Evolutionary conservation across 1,139 yeast genomes (phyloP), one percentile per base, ranked within the genome.

Genomic region (Nematodospora anomalae): DNA sequence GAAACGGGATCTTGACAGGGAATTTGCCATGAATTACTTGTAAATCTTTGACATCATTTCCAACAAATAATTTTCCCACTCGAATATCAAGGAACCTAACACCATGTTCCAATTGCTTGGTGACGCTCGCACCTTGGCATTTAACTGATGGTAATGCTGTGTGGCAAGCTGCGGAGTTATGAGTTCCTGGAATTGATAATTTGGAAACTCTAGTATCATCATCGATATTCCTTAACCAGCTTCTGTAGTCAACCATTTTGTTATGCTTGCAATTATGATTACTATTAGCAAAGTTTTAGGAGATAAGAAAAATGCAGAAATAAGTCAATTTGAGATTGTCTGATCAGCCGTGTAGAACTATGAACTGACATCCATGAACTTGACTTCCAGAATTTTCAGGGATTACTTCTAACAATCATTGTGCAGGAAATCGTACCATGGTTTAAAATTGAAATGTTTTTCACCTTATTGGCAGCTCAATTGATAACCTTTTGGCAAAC

Each of bases 111-210:
- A 85, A 72, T 60, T 85, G 95, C 2, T 74, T 75, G 2, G 73
- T 61, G 33, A 85, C 67, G 2, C 76, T 59, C 7, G 67, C 76
- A 14, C 80, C 86, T 57, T 85, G 95, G 58, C 95, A 85, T 55
- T 80, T 83, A 23, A 84, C 92, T 0, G 88, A 79, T 14, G 92
- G 92, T 36, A 83, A 67, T 1, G 92, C 83, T n/a, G 76, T 64
- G 57, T 82, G 81, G 51, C 76, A 77, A 8, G 94, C 92, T 9
- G 85, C 88, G 22, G 87, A 72, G 53, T 84, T 84, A 64, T 85
- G 95, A 12, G 94, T 83, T 11, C 94, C 95, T 4, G 94, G 89
- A 40, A 84, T 68, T 0, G 90, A 69, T 40, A 85, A 67, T 45
- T 71, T 63, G 6, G 83, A 67, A 33, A 84, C 45, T 26, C 55